Percentiles rank a stretch among this genome's conserved stretches.
phyloP scores from a whole-genome alignment of 2,329 filamentous ascomycete species.

The Hypoxylon sp. region DNA sequence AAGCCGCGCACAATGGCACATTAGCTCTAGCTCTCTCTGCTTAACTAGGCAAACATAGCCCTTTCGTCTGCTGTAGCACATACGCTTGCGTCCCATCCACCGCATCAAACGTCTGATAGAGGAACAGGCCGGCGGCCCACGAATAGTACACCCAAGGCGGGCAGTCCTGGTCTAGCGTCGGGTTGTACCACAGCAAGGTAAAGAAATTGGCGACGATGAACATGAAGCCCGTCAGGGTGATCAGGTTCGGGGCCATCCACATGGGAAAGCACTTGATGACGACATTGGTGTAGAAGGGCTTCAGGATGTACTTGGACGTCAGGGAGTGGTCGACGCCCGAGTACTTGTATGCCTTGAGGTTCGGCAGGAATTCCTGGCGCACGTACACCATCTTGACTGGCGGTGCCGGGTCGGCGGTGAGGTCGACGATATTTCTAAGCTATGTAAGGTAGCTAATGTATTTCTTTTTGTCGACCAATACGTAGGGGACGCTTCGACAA shows the following conservation, averaged over 20 bases:
- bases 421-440: background rate
- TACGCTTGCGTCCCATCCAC: constrained; percentile 95
- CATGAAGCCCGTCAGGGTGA: constrained; percentile 90
- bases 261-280: constrained; percentile 96
- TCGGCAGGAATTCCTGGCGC: constrained; percentile 88
- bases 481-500: background rate
- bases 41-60: background rate
- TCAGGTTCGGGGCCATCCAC: constrained; percentile 91
- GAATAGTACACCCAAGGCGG: constrained; percentile 95
- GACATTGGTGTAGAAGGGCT: constrained; percentile 96
- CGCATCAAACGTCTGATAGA: constrained; percentile 99
- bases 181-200: constrained; percentile 95
- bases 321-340: constrained; percentile 91
- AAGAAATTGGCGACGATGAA: constrained; percentile 92
- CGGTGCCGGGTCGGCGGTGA: constrained; percentile 3
- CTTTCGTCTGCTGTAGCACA: constrained; percentile 55
- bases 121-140: constrained; percentile 90
- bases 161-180: constrained; percentile 93
- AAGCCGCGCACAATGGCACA: constrained; percentile 32
- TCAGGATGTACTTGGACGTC: constrained; percentile 91
- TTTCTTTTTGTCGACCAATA: background rate
- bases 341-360: constrained; percentile 96
- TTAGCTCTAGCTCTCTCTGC: constrained; percentile 9
- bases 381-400: constrained; percentile 86
- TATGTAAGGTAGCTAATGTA: background rate